Evolutionary conservation across 1,284 basidiomycete species (phyloP), one percentile per base, ranked within the genome.

Genomic region (Rhodotorula sp.): DNA sequence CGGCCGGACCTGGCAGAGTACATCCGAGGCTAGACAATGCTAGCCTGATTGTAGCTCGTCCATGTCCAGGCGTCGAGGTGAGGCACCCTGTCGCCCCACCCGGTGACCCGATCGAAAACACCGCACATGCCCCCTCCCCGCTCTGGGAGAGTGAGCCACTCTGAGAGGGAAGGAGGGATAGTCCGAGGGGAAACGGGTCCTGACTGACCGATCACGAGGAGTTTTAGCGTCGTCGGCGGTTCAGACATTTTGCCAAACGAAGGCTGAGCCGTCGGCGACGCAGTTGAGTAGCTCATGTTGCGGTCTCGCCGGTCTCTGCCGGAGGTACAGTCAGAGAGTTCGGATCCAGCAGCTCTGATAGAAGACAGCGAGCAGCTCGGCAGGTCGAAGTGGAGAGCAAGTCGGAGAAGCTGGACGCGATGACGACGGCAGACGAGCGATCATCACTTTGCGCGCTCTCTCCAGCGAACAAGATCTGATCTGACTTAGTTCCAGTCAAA

Each of bases 131-230:
- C 51, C 26, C 37, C 26, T 30, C 61, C 42, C 48, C 20, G 8
- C 51, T 17, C 37, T 37, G 22, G 6, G 22, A 5, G 7, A 24
- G 4, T n/a, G 29, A n/a, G 22, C 49, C 24, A 10, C 17, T 22
- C 20, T 12, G 14, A 12, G 37, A 12, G 37, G 33, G 14, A 42
- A 42, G 37, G 37, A 12, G 37, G 33, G 14, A 42, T 14, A 42
- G 37, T 42, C 10, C 10, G 3, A 42, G 10, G 14, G 37, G 8
- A 7, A 4, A 33, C 17, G 12, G 20, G 12, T 5, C 24, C 49
- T 22, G 14, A 66, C 66, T 48, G n/a, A 75, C 74, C 73, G 33
- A 75, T 75, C 29, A 75, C 72, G 46, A 75, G 68, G 6, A 75
- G 60, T 49, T 75, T 75, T 45, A 75, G 64, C 4, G 72, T 74